Conservation (phyloP, 148 eudicot genomes). For the Heliamphora exappendiculata region DNA sequence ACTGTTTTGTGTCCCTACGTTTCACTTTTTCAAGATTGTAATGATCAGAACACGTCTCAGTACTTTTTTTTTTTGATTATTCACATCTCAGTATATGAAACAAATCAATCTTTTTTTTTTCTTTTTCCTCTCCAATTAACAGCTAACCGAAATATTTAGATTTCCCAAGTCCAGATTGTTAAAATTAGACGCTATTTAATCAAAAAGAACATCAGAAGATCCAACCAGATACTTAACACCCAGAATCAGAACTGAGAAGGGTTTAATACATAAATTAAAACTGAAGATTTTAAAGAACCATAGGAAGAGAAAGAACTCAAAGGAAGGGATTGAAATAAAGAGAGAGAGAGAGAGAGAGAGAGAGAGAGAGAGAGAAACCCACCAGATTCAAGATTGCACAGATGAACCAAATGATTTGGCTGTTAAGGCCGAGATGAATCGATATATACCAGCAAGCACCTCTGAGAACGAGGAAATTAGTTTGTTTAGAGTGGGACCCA, state of each 20-base stretch:
- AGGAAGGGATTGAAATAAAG: not conserved
- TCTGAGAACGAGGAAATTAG: no score
- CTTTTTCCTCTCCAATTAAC: no score
- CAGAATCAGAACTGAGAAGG: slow-evolving; percentile 12
- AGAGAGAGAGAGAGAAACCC: slow-evolving; percentile 15
- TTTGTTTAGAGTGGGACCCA: no score
- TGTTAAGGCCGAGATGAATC: no score
- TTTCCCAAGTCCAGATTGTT: not conserved
- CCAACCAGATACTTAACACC: no score
- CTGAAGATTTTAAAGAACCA: not conserved
- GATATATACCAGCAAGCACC: no score
- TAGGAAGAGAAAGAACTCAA: not conserved
- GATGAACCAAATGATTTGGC: no score
- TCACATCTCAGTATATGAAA: not conserved
- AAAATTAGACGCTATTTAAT: not conserved
- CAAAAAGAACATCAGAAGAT: no score
- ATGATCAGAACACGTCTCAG: not conserved
- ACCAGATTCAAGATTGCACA: slow-evolving; percentile 36
- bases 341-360: not conserved
- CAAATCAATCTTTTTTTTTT: not conserved
- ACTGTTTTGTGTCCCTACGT: no score
- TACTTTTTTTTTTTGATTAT: no score
- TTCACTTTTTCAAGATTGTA: not conserved
- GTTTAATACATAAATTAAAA: not conserved
- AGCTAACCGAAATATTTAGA: no score